Conservation (phyloP, 305 asterid species). For the Solanum hybrid region DNA sequence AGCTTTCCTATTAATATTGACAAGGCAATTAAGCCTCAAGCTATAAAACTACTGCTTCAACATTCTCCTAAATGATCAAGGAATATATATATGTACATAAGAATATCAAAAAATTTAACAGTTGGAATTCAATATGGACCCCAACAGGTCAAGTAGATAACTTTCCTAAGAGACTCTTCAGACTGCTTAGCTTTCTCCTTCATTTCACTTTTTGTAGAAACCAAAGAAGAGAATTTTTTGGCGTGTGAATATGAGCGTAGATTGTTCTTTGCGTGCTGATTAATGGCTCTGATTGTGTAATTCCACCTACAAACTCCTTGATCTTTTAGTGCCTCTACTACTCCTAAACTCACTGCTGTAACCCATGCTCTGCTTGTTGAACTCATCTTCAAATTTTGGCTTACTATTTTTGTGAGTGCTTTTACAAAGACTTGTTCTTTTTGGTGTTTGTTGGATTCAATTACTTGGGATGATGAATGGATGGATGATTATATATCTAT, state of each 20-base stretch:
- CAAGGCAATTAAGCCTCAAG: not conserved
- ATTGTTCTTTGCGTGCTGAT: constrained; percentile 11
- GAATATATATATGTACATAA: not conserved
- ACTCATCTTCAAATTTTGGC: not conserved
- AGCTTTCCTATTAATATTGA: not conserved
- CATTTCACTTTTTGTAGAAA: not conserved
- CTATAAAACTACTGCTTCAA: not conserved
- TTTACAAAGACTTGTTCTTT: not conserved
- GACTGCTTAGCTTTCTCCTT: not conserved
- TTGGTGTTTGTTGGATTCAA: not conserved
- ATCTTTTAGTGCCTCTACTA: constrained; percentile 12
- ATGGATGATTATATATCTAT: not conserved
- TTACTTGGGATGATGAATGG: not conserved
- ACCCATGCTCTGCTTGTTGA: constrained; percentile 7
- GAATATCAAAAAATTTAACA: not conserved
- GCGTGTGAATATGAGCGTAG: constrained; percentile 7
- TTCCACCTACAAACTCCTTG: constrained; percentile 27
- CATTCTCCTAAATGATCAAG: not conserved
- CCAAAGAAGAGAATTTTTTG: not conserved
- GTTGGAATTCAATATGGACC: not conserved
- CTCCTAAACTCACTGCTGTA: constrained; percentile 4
- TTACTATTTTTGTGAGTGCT: not conserved
- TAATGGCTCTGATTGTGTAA: constrained; percentile 6
- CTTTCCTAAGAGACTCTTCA: constrained; percentile 6
- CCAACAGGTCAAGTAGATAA: constrained; percentile 6